Percentiles rank a stretch among this genome's conserved stretches.
Evolutionary conservation across 495 filamentous ascomycete genomes (phyloP).

Genomic region (Neohortaea acidophila): DNA sequence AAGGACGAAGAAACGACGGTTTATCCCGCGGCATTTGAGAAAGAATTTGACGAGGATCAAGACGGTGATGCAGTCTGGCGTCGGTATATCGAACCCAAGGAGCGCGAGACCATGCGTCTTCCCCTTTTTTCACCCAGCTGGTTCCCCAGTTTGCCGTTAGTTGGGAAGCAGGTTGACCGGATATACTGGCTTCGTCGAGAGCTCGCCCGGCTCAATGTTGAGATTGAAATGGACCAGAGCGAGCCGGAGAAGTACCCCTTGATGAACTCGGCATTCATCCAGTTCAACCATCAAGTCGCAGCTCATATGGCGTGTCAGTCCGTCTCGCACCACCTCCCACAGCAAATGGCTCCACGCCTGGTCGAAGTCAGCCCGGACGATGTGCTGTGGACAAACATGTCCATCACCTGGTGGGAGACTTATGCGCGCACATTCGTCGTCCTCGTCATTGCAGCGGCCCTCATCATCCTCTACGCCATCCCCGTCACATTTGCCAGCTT

Average conservation of each 20-base stretch:
- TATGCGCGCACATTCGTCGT: slow-evolving; percentile 61
- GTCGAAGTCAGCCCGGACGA: slow-evolving; percentile 89
- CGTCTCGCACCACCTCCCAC: slow-evolving; percentile 79
- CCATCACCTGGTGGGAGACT: slow-evolving; percentile 84
- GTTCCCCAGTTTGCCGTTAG: slow-evolving; percentile 61
- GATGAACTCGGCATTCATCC: slow-evolving; percentile 97
- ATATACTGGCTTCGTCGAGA: slow-evolving; percentile 85
- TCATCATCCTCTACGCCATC: slow-evolving; percentile 82
- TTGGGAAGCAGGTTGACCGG: slow-evolving; percentile 86
- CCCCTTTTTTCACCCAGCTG: slow-evolving; percentile 65
- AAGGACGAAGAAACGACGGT: slow-evolving; percentile 27
- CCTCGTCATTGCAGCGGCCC: slow-evolving; percentile 45
- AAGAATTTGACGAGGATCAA: slow-evolving; percentile 47
- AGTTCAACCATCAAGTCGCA: slow-evolving; percentile 95
- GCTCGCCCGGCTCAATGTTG: slow-evolving; percentile 73
- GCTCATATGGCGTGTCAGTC: slow-evolving; percentile 97
- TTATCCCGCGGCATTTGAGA: slow-evolving; percentile 60
- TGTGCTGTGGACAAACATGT: slow-evolving; percentile 97
- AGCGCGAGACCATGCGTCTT: slow-evolving; percentile 76
- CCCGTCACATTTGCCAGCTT: slow-evolving; percentile 80
- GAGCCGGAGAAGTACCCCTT: slow-evolving; percentile 75
- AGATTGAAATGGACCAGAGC: slow-evolving; percentile 84
- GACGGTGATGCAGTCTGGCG: slow-evolving; percentile 63
- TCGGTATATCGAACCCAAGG: slow-evolving; percentile 61
- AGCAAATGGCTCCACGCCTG: slow-evolving; percentile 83